Evolutionary conservation across 306 rosid species (phyloP), one percentile per base, ranked within the genome.

Genomic region (Macrotyloma uniflorum): DNA sequence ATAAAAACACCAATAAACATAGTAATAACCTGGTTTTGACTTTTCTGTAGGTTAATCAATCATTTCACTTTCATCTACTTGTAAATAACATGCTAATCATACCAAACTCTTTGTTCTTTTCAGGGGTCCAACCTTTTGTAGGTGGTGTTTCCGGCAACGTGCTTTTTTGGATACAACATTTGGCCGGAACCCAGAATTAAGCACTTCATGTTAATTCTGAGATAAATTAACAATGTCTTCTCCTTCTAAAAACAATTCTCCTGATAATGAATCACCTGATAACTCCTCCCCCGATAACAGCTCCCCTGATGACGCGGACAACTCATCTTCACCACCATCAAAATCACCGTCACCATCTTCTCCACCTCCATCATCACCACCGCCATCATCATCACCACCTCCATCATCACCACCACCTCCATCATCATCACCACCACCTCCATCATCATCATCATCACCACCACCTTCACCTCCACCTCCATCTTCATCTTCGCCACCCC

Each of bases 131-230:
- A 79, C 80, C 83, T 6, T 73, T 74, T 58, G 54, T 77, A 64
- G 75, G 74, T 50, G 91, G 83, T 78, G 86, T 80, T 84, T 78
- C 93, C 77, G 83, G 88, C 80, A 22, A 16, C 75, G 61, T 19
- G 22, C 23, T 28, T 46, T 78, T 53, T 46, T 81, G 61, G 64
- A 77, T 61, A 30, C 77, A 49, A 67, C 43, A 36, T 74, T 77
- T 88, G 23, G 83, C 85, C 78, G 81, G 86, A 82, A 79, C 58
- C 86, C 86, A 81, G 51, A 86, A 40, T n/a, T 15, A 68, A 65
- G 76, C 15, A 46, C 80, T 85, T 86, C 43, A 76, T 83, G 84
- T 22, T n/a, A 30, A 77, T 76, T 64, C 71, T 75, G 67, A 47
- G 55, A 22, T 49, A 55, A 18, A 65, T 7, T 3, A 78, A 85